Evolutionary conservation across 2,329 filamentous ascomycete genomes (phyloP).

Genomic region (Aspergillus vadensis): DNA sequence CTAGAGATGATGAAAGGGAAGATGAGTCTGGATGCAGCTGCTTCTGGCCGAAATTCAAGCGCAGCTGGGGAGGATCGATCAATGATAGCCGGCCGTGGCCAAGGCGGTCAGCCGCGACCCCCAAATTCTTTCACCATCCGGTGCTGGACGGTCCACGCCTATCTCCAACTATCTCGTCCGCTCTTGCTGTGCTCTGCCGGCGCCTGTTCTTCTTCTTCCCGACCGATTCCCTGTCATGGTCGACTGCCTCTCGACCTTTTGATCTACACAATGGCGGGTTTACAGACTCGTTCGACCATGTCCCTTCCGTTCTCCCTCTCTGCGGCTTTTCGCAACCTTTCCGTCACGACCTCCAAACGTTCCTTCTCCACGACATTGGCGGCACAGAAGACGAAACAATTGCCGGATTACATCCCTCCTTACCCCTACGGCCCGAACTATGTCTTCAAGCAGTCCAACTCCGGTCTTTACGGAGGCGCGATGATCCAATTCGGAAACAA

Average conservation of each 20-base stretch:
- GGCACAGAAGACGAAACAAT: constrained; percentile 33
- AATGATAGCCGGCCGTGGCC: constrained; percentile 28
- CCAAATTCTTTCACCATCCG: constrained; percentile 35
- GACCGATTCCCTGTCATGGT: constrained; percentile 20
- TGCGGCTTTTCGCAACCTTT: constrained; percentile 42
- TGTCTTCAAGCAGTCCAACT: constrained; percentile 50
- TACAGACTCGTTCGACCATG: constrained; percentile 33
- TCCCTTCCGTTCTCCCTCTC: constrained; percentile 38
- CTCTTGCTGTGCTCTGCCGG: not conserved
- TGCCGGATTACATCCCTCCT: constrained; percentile 45
- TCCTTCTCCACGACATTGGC: constrained; percentile 41
- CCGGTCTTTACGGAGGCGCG: constrained; percentile 51
- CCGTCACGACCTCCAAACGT: constrained; percentile 40
- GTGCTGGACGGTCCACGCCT: not conserved
- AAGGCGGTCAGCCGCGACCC: constrained; percentile 39
- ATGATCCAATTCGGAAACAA: constrained; percentile 54
- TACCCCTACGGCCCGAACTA: constrained; percentile 50
- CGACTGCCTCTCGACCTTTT: constrained; percentile 9
- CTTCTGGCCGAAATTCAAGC: constrained; percentile 38
- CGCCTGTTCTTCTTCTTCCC: not conserved
- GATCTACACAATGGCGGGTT: constrained; percentile 34
- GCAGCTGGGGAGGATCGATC: constrained; percentile 31
- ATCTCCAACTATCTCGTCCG: not conserved
- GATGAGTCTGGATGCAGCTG: constrained; percentile 21
- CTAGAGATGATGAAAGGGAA: constrained; percentile 10